Base-by-base conservation (phyloP, 148 eudicot species). In the Chenopodium formosanum region DNA sequence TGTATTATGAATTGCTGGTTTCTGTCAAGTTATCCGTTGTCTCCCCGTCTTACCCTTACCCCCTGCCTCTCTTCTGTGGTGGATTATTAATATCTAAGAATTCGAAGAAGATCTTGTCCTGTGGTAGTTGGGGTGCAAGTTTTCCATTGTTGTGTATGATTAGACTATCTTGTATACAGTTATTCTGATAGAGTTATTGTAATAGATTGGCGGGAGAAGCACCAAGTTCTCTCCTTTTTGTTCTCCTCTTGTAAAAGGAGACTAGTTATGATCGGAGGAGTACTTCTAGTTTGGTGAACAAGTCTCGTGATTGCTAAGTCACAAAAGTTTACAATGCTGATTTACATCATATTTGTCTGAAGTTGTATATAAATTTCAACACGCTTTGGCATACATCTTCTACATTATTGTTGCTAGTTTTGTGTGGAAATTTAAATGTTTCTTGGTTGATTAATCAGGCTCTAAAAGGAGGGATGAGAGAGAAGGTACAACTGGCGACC, bases 391-490 rank as follows among this genome's bases (percentile, higher is more conserved):
- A 44, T 31, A 34, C 11, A 34, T 7, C 22, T 73, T 46, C 34
- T 1, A 47, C 7, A 7, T 34, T 76, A 12, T 77, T 77, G 22
- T 71, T 12, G 6, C 50, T 76, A 46, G 48, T 19, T 25, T 19
- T 47, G 1, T 23, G 17, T 16, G 8, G 1, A 44, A 4, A 4
- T 52, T 29, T n/a, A n/a, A 8, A 16, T 46, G 16, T 1, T 34
- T 37, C 20, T 47, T 47, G 20, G 4, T 19, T 34, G 82, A 73
- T 73, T 58, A 72, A 9, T 16, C 81, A 84, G 86, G 84, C 84
- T 20, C 17, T 84, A 37, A 84, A 84, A 81, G 86, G 79, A 44
- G 84, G 84, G 8, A 84, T 81, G 82, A 68, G 84, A 75, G 80
- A 78, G 4, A 85, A 85, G 71, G 87, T 85, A 32, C 48, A 78